phyloP scores from a whole-genome alignment of 2,329 filamentous ascomycete genomes.

The Apiospora aurea region DNA sequence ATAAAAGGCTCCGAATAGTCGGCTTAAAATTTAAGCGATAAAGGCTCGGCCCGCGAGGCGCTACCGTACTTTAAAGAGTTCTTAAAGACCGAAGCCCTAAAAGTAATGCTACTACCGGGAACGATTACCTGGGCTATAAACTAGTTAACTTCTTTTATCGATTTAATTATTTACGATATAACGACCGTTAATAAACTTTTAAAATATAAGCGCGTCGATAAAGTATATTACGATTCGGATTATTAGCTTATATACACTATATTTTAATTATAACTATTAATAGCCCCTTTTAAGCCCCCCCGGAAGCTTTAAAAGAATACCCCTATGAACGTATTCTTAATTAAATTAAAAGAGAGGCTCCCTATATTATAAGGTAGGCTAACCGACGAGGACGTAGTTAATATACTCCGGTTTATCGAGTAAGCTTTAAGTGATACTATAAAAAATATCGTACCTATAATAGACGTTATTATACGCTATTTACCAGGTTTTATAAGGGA shows the following conservation, averaged over 20 bases:
- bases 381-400: no score
- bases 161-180: background rate
- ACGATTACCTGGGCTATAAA: background rate
- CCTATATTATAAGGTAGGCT: no score
- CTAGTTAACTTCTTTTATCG: background rate
- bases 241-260: background rate
- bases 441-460: background rate
- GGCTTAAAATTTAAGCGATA: background rate
- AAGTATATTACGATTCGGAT: background rate
- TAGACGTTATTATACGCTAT: background rate
- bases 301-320: background rate
- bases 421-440: no score
- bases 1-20: background rate
- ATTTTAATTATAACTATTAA: background rate
- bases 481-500: background rate
- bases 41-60: fast-evolving
- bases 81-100: background rate
- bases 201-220: background rate
- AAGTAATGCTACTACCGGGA: background rate
- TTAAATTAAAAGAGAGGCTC: no score
- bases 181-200: background rate
- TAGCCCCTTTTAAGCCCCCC: background rate
- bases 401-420: fast-evolving
- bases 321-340: no score
- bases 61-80: background rate